Evolutionary conservation across 768 basidiomycete species (phyloP).

Genomic region (Suillus lakei): DNA sequence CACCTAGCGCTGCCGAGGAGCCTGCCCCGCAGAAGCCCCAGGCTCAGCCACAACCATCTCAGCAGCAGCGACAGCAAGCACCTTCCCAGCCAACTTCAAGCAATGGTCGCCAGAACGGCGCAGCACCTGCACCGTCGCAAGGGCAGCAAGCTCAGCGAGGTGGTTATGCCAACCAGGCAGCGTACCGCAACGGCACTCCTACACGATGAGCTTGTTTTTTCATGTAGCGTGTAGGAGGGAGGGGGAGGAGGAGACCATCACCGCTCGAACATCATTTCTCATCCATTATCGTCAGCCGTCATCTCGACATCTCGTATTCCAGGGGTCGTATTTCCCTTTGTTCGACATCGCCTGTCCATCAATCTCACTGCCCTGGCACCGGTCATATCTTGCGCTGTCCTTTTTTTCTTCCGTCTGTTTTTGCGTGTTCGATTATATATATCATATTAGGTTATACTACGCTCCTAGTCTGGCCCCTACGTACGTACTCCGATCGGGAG

Average conservation of each 20-base stretch:
- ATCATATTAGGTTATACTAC: constrained; percentile 30
- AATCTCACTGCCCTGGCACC: constrained; percentile 17
- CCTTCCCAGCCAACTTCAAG: constrained; percentile 28
- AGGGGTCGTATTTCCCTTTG: constrained; percentile 17
- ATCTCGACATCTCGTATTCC: constrained; percentile 15
- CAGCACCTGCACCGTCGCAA: constrained; percentile 23
- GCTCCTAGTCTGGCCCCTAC: constrained; percentile 25
- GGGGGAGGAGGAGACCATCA: constrained; percentile 13
- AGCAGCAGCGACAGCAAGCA: constrained; percentile 36
- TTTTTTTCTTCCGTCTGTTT: constrained; percentile 20
- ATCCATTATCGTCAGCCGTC: constrained; percentile 20
- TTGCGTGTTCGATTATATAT: constrained; percentile 34
- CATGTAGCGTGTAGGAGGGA: neutral
- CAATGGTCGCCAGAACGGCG: constrained; percentile 36
- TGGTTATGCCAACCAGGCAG: constrained; percentile 27
- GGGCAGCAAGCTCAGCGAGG: constrained; percentile 21
- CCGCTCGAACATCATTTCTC: constrained; percentile 18
- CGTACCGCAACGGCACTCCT: constrained; percentile 32
- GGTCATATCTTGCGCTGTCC: constrained; percentile 14
- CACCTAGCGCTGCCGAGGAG: constrained; percentile 60
- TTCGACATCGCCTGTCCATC: constrained; percentile 17
- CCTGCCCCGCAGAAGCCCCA: constrained; percentile 47
- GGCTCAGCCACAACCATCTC: constrained; percentile 39
- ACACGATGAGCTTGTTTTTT: constrained; percentile 27
- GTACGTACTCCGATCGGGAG: constrained; percentile 15